Evolutionary conservation across 1,139 yeast genomes (phyloP).

Genomic region (Trichomonascaceae sp.): DNA sequence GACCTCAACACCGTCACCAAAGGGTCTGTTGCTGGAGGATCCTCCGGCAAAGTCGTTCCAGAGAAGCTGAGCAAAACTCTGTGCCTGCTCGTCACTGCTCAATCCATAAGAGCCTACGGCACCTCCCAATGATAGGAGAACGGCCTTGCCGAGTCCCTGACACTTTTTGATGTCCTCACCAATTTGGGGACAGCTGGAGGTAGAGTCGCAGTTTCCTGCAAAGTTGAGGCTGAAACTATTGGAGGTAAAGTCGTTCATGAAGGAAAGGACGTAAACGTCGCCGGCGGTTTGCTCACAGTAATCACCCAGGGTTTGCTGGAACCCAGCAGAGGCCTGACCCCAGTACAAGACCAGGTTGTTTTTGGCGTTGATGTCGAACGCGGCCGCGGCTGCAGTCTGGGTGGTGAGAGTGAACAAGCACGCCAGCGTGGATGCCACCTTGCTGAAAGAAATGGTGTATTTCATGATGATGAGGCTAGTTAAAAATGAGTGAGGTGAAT

Average conservation of each 20-base stretch:
- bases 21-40: slow-evolving; percentile 48
- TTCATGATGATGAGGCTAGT: no score
- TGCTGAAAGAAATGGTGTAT: no score
- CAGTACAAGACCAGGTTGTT: slow-evolving; percentile 66
- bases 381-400: no score
- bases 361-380: slow-evolving; percentile 8
- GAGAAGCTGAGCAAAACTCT: slow-evolving; percentile 53
- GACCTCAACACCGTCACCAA: slow-evolving; percentile 49
- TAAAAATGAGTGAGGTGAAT: no score
- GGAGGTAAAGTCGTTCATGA: slow-evolving; percentile 49
- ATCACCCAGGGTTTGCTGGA: slow-evolving; percentile 48
- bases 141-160: slow-evolving; percentile 63
- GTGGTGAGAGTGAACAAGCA: no score
- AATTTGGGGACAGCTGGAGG: slow-evolving; percentile 23
- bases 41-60: slow-evolving; percentile 90
- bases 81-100: slow-evolving; percentile 45
- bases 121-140: slow-evolving; percentile 79
- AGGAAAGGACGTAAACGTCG: slow-evolving; percentile 63
- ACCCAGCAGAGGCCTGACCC: slow-evolving; percentile 83
- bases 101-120: slow-evolving; percentile 78
- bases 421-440: no score
- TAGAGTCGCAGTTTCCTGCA: slow-evolving; percentile 37
- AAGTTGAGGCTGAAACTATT: slow-evolving; percentile 41
- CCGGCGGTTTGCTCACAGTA: slow-evolving; percentile 60
- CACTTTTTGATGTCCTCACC: slow-evolving; percentile 69